Base-by-base conservation (phyloP, 176 grass and related monocot species). In the Ampelocalamus luodianensis region DNA sequence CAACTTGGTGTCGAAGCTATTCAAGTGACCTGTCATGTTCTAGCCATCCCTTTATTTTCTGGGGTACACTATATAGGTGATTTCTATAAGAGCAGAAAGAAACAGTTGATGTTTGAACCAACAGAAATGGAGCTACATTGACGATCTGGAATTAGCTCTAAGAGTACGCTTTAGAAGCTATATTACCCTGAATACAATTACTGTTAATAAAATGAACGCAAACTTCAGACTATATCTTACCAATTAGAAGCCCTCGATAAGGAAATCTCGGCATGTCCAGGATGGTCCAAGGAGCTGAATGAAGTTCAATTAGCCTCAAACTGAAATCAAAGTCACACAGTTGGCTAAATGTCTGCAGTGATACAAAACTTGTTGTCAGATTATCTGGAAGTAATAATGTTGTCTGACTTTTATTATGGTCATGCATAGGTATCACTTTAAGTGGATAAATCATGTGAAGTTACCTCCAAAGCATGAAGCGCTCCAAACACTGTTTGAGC, bases 391-490 rank as follows among this genome's bases (percentile, higher is more conserved):
- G 38, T 48, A 37, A 72, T 50, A 36, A 54, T n/a, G 13, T 24
- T 45, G 4, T 14, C 49, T 1, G 4, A 48, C 63, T 38, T 58
- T 46, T 45, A 39, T 72, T 46, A 44, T 76, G 32, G 18, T 76
- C 40, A 45, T 77, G 26, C 20, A 20, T 22, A 32, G 18, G 29
- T 24, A 71, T 69, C 70, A 15, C 56, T 34, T 83, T 16, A 24
- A 29, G 64, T 66, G 38, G 14, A 72, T 78, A 49, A 32, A 50
- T 77, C 17, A 15, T 61, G 68, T 36, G 5, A 92, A 59, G 4
- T 93, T 93, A 98, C 96, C 93, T 98, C 84, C 22, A 95, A 90
- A 55, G 91, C 96, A 77, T 95, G 93, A 87, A 98, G 83, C 20
- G 90, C 96, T 66, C 96, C 96, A 26, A 62, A 95, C 79, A 98